Percentiles rank a stretch among this genome's conserved stretches.
phyloP scores from a whole-genome alignment of 352 stramenopile species.

The Pythium grandisporangium region DNA sequence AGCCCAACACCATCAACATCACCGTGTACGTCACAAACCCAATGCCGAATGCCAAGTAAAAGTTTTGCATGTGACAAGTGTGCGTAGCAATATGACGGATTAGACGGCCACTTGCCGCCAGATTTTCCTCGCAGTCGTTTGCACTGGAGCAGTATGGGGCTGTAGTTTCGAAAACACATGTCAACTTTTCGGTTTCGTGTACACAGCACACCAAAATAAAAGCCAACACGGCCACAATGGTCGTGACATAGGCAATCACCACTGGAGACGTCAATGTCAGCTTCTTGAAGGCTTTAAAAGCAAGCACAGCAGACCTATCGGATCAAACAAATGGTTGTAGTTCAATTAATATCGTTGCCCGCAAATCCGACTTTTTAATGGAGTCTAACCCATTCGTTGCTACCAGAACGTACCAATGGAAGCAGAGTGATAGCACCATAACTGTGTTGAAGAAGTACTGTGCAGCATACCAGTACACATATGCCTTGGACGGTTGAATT shows the following conservation, averaged over 20 bases:
- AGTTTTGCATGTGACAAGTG: conserved; percentile 68
- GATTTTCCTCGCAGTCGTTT: conserved; percentile 37
- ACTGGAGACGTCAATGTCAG: conserved; percentile 71
- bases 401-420: conserved; percentile 59
- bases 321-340: not conserved
- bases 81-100: conserved; percentile 64
- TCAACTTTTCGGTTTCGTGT: conserved; percentile 38
- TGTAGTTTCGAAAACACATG: conserved; percentile 65
- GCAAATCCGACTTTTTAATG: too few relatives aligned
- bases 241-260: conserved; percentile 57
- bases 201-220: conserved; percentile 60
- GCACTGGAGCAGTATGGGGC: conserved; percentile 41
- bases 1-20: conserved; percentile 78
- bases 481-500: conserved; percentile 74
- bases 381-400: too few relatives aligned
- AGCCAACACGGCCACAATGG: conserved; percentile 50
- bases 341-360: not conserved
- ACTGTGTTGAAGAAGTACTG: conserved; percentile 86
- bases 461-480: conserved; percentile 76
- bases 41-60: conserved; percentile 67
- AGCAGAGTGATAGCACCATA: conserved; percentile 85
- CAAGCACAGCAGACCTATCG: conserved; percentile 48
- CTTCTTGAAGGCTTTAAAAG: conserved; percentile 85
- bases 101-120: conserved; percentile 57
- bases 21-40: conserved; percentile 81